These are phyloP conservation scores for Eremothecium sinecaudum DNA, from an alignment of 1,139 yeast genomes.

Conservation along the genomic window DNA sequence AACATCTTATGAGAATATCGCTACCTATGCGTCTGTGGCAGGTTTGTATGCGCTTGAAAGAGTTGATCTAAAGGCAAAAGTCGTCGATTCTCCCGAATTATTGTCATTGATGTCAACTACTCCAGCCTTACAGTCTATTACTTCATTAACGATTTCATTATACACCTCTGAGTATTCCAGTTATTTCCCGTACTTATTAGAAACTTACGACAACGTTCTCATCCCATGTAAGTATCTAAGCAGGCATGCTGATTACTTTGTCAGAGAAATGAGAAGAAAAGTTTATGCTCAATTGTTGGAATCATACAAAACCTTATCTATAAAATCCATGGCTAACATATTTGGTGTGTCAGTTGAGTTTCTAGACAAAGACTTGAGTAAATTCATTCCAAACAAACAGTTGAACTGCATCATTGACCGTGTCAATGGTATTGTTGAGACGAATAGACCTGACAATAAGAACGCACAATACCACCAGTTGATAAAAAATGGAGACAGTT, in stretches of 20 bases:
- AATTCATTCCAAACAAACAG: slow-evolving; percentile 86
- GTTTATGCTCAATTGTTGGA: slow-evolving; percentile 92
- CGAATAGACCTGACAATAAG: slow-evolving; percentile 93
- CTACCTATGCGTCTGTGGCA: slow-evolving; percentile 75
- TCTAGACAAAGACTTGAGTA: slow-evolving; percentile 72
- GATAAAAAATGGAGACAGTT: slow-evolving; percentile 85
- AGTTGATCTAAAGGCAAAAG: slow-evolving; percentile 70
- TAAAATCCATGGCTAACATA: slow-evolving; percentile 88
- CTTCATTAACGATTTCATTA: slow-evolving; percentile 74
- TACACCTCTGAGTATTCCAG: slow-evolving; percentile 82
- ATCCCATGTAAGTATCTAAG: slow-evolving; percentile 66
- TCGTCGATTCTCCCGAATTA: slow-evolving; percentile 91
- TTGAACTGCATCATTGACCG: slow-evolving; percentile 92
- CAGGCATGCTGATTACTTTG: slow-evolving; percentile 72
- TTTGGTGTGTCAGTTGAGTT: slow-evolving; percentile 84
- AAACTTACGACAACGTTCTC: slow-evolving; percentile 67
- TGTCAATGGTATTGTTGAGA: slow-evolving; percentile 91
- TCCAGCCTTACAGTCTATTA: slow-evolving; percentile 67
- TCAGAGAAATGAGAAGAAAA: slow-evolving; percentile 90
- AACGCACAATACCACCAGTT: slow-evolving; percentile 85
- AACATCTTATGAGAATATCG: slow-evolving; percentile 81
- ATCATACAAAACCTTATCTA: slow-evolving; percentile 81
- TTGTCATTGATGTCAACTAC: slow-evolving; percentile 69
- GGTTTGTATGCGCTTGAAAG: slow-evolving; percentile 79
- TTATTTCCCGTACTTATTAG: slow-evolving; percentile 69